Evolutionary conservation across 441 rosid species (phyloP).

Genomic region (Metrosideros polymorpha): DNA sequence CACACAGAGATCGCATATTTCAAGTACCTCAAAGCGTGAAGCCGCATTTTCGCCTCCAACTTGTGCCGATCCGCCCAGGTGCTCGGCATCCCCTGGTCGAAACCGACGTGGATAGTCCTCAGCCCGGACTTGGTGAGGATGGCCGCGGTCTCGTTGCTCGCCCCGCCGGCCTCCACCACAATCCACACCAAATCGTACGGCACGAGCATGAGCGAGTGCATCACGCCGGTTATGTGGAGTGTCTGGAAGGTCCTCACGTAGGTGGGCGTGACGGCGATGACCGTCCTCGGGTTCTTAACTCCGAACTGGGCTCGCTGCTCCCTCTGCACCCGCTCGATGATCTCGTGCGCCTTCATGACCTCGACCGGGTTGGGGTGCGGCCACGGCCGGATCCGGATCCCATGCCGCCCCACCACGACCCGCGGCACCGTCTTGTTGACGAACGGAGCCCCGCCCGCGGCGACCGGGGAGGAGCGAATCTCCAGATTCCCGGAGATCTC

Average conservation of each 20-base stretch:
- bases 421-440: conserved; percentile 39
- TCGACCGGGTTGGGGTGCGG: conserved; percentile 92
- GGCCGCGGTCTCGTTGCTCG: conserved; percentile 65
- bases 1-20: background rate
- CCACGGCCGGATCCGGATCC: conserved; percentile 99
- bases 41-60: conserved; percentile 80
- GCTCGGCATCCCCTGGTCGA: conserved; percentile 55
- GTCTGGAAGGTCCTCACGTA: conserved; percentile 91
- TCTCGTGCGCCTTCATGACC: conserved; percentile 88
- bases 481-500: conserved; percentile 24
- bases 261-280: conserved; percentile 84
- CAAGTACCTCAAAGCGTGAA: conserved; percentile 60
- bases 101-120: conserved; percentile 55
- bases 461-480: conserved; percentile 2
- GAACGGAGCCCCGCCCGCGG: background rate
- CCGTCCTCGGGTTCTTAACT: conserved; percentile 45
- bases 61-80: conserved; percentile 70
- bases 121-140: conserved; percentile 60
- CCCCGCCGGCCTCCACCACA: conserved; percentile 90
- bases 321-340: conserved; percentile 77
- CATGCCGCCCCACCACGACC: conserved; percentile 93
- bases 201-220: conserved; percentile 86
- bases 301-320: conserved; percentile 86
- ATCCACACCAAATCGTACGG: conserved; percentile 92
- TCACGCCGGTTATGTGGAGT: conserved; percentile 83